phyloP scores from a whole-genome alignment of 163 green algal genomes.

The Dunaliella salina region DNA sequence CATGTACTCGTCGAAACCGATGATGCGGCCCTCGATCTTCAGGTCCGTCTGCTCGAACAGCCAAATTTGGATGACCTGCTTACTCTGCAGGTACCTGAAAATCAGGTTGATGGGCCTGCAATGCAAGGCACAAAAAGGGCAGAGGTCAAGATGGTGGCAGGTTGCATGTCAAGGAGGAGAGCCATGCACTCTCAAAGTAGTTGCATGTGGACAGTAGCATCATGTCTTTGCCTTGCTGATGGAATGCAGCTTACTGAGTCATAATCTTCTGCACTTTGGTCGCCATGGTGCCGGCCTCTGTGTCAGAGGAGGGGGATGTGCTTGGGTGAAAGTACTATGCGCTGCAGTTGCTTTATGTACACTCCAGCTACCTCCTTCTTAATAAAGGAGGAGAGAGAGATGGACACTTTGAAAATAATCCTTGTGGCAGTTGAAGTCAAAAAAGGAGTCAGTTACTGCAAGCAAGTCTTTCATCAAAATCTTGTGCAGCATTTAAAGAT shows the following conservation, averaged over 20 bases:
- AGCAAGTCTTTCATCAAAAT: too few relatives aligned
- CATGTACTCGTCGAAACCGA: slow-evolving; percentile 99
- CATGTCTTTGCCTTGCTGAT: background rate
- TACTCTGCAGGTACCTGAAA: slow-evolving; percentile 95
- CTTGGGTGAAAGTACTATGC: too few relatives aligned
- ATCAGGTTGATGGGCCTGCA: slow-evolving; percentile 92
- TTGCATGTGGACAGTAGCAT: background rate
- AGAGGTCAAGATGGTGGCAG: background rate
- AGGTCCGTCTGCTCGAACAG: slow-evolving; percentile 92
- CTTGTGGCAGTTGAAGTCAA: too few relatives aligned
- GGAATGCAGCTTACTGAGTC: slow-evolving; percentile 9
- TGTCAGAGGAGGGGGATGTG: too few relatives aligned
- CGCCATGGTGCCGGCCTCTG: slow-evolving; percentile 1
- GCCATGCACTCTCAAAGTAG: background rate
- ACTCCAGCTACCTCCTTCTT: background rate
- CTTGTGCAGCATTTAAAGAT: too few relatives aligned
- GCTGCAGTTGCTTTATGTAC: too few relatives aligned
- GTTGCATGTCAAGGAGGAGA: background rate
- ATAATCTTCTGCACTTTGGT: slow-evolving; percentile 27
- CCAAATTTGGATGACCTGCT: slow-evolving; percentile 94
- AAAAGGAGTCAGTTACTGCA: too few relatives aligned
- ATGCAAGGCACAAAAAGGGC: background rate
- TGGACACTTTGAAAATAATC: too few relatives aligned
- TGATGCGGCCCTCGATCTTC: slow-evolving; percentile 91
- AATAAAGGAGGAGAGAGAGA: too few relatives aligned